A percentile compares a stretch with the other conserved stretches of the same genome.
Evolutionary conservation across 2,329 filamentous ascomycete species (phyloP).

Genomic region (Fusarium multiceps): DNA sequence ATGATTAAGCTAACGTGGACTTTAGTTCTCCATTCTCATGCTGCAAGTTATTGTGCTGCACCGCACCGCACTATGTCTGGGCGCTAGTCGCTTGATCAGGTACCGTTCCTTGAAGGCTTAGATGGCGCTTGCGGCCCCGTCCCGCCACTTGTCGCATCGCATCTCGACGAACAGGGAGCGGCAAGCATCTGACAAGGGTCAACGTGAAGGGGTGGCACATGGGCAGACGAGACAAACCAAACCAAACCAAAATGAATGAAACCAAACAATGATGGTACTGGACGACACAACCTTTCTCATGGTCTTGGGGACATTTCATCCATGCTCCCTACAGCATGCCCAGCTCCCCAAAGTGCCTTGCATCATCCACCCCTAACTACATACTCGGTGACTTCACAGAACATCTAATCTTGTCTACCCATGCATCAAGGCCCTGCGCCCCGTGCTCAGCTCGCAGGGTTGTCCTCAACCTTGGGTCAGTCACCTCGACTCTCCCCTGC

Average conservation of each 20-base stretch:
- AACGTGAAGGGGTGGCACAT: constrained; percentile 29
- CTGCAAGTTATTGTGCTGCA: background rate
- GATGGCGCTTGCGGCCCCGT: constrained; percentile 46
- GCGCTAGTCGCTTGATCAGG: constrained; percentile 41
- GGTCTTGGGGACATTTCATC: constrained; percentile 11
- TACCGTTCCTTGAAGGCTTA: constrained; percentile 46
- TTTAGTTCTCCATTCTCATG: constrained; percentile 1
- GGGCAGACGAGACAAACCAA: constrained; percentile 16
- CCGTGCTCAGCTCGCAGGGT: constrained; percentile 50
- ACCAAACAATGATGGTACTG: constrained; percentile 17
- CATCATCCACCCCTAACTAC: constrained; percentile 32
- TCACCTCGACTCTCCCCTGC: constrained; percentile 26
- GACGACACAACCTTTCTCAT: background rate
- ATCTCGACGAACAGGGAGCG: constrained; percentile 32
- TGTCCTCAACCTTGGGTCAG: constrained; percentile 39
- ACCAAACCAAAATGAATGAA: background rate
- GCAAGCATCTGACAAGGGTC: constrained; percentile 38
- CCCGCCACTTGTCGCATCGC: constrained; percentile 41
- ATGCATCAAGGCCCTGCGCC: constrained; percentile 45
- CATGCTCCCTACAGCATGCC: constrained; percentile 3
- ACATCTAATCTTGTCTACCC: constrained; percentile 32
- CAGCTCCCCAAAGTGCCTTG: constrained; percentile 39
- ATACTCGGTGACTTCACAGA: constrained; percentile 16
- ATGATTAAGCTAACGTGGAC: background rate
- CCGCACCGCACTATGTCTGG: constrained; percentile 22